Percentiles rank a stretch among this genome's conserved stretches.
Evolutionary conservation across 2,329 filamentous ascomycete species (phyloP).

Genomic region (Chaetomiaceae sp.): DNA sequence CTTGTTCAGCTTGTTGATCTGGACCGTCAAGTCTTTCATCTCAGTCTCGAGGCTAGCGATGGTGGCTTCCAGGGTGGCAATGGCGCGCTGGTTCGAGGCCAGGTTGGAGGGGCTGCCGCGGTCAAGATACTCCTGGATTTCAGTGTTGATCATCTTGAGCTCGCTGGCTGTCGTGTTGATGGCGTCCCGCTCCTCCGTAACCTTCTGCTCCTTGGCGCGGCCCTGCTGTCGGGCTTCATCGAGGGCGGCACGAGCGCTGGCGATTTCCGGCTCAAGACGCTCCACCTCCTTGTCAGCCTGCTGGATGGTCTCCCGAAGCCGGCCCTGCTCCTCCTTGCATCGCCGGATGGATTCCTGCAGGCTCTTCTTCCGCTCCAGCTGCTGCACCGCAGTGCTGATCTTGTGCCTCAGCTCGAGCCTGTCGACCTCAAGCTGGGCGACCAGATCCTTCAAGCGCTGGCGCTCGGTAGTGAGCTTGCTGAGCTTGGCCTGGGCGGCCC

Average conservation of each 20-base stretch:
- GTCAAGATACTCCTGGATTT: slow-evolving; percentile 76
- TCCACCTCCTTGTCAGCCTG: slow-evolving; percentile 69
- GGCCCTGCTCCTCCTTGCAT: slow-evolving; percentile 61
- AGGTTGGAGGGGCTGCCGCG: slow-evolving; percentile 71
- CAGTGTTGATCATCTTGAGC: slow-evolving; percentile 67
- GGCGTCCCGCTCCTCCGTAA: slow-evolving; percentile 65
- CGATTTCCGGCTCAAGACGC: slow-evolving; percentile 68
- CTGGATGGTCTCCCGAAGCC: slow-evolving; percentile 67
- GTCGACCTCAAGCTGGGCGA: slow-evolving; percentile 71
- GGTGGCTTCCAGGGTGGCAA: slow-evolving; percentile 62
- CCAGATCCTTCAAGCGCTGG: slow-evolving; percentile 64
- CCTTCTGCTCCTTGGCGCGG: slow-evolving; percentile 65
- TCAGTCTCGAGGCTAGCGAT: slow-evolving; percentile 64
- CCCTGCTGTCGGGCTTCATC: slow-evolving; percentile 72
- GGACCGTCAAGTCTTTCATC: slow-evolving; percentile 59
- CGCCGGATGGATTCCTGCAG: slow-evolving; percentile 69
- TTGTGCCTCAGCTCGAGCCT: slow-evolving; percentile 70
- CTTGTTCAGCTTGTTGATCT: slow-evolving; percentile 72
- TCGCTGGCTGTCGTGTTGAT: slow-evolving; percentile 72
- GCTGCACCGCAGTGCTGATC: slow-evolving; percentile 63
- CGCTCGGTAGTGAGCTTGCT: slow-evolving; percentile 64
- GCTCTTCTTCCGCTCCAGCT: slow-evolving; percentile 75
- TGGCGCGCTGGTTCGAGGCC: slow-evolving; percentile 62
- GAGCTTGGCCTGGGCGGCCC: slow-evolving; percentile 58
- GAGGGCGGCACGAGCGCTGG: slow-evolving; percentile 68